A percentile compares a stretch with the other conserved stretches of the same genome.
These are phyloP conservation scores for Tuber aestivum DNA, from an alignment of 495 filamentous ascomycete species.

Conservation along the genomic window DNA sequence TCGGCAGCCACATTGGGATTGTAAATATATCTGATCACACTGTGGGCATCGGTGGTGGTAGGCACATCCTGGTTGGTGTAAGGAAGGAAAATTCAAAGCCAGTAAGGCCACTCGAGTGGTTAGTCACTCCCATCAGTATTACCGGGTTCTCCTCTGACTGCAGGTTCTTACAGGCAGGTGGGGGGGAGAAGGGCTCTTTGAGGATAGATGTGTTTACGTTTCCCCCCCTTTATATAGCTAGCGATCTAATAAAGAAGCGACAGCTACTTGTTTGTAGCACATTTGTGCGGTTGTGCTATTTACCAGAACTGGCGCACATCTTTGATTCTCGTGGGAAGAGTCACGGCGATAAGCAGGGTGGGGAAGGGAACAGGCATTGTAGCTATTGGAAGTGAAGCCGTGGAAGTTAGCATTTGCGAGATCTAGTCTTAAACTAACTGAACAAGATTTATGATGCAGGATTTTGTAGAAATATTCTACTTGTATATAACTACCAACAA, in stretches of 20 bases:
- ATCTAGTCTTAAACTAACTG: conserved; percentile 50
- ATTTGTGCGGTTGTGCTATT: conserved; percentile 84
- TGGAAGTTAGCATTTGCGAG: conserved; percentile 82
- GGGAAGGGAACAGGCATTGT: conserved; percentile 60
- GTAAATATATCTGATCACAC: conserved; percentile 88
- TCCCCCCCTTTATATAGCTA: too few species aligned
- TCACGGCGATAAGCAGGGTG: conserved; percentile 74
- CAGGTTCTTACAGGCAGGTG: conserved; percentile 77
- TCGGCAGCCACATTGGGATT: conserved; percentile 77
- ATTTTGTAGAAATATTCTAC: neutral
- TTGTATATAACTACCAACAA: too few species aligned
- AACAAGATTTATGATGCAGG: neutral
- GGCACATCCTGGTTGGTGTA: conserved; percentile 45
- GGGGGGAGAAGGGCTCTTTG: conserved; percentile 80
- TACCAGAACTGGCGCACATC: conserved; percentile 95
- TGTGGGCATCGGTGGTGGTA: conserved; percentile 46
- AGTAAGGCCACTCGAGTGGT: conserved; percentile 68
- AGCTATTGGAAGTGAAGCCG: conserved; percentile 79
- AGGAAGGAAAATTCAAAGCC: too few species aligned
- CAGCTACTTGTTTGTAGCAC: conserved; percentile 52
- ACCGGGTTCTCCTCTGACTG: conserved; percentile 79
- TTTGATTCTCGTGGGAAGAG: conserved; percentile 77
- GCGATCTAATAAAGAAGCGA: conserved; percentile 4
- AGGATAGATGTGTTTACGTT: conserved; percentile 56
- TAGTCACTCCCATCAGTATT: conserved; percentile 73